A percentile compares a stretch with the other conserved stretches of the same genome.
phyloP scores from a whole-genome alignment of 768 basidiomycete genomes.

The Tulasnella sp. region DNA sequence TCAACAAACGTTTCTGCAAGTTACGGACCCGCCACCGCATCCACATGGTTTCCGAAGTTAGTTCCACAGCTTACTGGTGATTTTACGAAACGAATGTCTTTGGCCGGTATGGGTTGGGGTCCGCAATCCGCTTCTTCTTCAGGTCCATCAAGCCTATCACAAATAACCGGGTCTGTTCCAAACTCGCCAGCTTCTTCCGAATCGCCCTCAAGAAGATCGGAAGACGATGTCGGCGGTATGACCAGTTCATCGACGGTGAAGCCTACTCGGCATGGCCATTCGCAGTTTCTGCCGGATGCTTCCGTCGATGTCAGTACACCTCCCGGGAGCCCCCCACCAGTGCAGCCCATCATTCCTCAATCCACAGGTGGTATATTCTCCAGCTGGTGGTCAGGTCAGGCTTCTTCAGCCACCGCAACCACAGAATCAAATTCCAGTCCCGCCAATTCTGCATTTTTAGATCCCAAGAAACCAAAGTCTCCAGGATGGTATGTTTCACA shows the following conservation, averaged over 20 bases:
- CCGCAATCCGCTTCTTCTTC: conserved; percentile 13
- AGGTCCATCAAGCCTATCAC: background rate
- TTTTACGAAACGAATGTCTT: conserved; percentile 49
- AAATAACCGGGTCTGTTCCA: conserved; percentile 18
- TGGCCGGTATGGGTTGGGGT: conserved; percentile 42
- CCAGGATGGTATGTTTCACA: conserved; percentile 52
- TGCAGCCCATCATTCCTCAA: conserved; percentile 36
- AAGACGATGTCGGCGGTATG: too few species aligned
- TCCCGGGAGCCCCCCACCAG: too few species aligned
- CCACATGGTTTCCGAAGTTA: conserved; percentile 47
- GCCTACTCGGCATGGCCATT: too few species aligned
- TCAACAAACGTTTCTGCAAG: conserved; percentile 27
- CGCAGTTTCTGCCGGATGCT: too few species aligned
- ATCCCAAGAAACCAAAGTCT: conserved; percentile 28
- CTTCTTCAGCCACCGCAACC: conserved; percentile 16
- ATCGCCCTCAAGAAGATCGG: too few species aligned
- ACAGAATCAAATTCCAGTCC: conserved; percentile 5
- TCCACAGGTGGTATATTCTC: conserved; percentile 63
- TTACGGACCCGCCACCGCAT: conserved; percentile 47
- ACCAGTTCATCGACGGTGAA: too few species aligned
- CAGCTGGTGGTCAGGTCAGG: conserved; percentile 31
- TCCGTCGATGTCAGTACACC: too few species aligned
- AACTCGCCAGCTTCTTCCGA: background rate
- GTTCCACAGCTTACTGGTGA: conserved; percentile 63
- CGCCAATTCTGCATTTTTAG: background rate